Base-by-base conservation (phyloP, 192 early-diverging fungal genomes). In the Umbelopsis sp. region DNA sequence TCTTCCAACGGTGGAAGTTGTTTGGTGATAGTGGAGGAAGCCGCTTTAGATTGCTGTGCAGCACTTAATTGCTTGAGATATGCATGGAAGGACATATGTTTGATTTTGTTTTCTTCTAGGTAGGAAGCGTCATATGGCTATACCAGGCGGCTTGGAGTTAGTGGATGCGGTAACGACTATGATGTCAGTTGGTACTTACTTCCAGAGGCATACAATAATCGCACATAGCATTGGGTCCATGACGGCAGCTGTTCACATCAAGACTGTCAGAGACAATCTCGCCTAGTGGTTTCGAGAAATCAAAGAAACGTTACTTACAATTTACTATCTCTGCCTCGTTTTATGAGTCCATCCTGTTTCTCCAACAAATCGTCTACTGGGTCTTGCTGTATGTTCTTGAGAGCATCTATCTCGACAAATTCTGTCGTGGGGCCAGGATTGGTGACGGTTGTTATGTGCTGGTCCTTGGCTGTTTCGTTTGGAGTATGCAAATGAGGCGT, bases 41-140 rank as follows among this genome's bases (percentile, higher is more conserved):
- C 75, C 41, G 80, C 74, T 70, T 75, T 88, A 74, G 87, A 92
- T 71, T 93, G 91, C 72, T 91, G 86, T 58, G 82, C 77, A 13
- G 88, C 78, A 9, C 88, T 87, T 0, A 93, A 64, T 71, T 95
- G 86, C 35, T 92, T 88, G 37, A 99, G 76, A 75, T 96, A 94
- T 6, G 94, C 86, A 67, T 98, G 95, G 71, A 96, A 98, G 18
- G 95, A 95, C 92, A 98, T 91, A 77, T 97, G 97, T 78, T 99
- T 99, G 72, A 99, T 97, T 73, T 90, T 90, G 73, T 98, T 90
- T 72, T 92, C 82, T 37, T 92, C 93, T 49, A 98, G 74, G 69
- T 96, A 98, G n/a, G 76, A 86, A 2, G 85, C 49, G 72, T 99
- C 97, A 70, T 87, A 99, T 16, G 97, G 97, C 85, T 85, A 51